Evolutionary conservation across 23 red algal species (phyloP).

Genomic region (Cyanidiococcus yangmingshanensis): DNA sequence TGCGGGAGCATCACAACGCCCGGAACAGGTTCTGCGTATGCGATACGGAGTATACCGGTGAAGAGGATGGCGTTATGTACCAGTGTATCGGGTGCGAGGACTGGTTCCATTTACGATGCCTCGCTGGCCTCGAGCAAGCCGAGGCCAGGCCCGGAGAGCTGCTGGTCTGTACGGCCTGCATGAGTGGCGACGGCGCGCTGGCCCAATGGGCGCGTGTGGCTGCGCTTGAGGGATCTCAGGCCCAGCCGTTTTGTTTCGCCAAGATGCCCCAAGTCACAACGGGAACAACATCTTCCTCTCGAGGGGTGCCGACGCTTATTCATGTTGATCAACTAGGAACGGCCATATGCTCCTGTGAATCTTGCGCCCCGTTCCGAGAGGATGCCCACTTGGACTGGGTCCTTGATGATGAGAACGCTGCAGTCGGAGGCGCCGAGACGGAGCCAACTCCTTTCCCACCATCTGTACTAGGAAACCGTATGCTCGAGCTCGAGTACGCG

Average conservation of each 20-base stretch:
- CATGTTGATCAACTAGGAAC: background rate
- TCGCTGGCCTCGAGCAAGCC: background rate
- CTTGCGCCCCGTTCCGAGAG: background rate
- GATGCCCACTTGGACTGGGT: background rate
- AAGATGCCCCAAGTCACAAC: background rate
- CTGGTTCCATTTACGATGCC: background rate
- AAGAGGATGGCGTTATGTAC: background rate
- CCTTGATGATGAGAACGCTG: background rate
- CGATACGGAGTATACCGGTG: background rate
- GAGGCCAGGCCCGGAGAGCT: background rate
- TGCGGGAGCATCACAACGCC: conserved; percentile 14
- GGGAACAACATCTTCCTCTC: background rate
- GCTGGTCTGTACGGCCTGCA: background rate
- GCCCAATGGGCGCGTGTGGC: background rate
- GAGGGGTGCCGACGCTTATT: background rate
- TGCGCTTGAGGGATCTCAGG: background rate
- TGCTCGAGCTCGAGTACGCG: conserved; percentile 3
- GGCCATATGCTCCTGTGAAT: background rate
- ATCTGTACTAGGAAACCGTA: background rate
- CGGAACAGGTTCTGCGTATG: conserved; percentile 6
- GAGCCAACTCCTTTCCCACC: background rate
- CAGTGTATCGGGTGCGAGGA: conserved; percentile 10
- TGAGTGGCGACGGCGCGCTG: background rate
- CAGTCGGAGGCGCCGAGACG: background rate
- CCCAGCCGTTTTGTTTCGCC: background rate